Percentiles rank a stretch among this genome's conserved stretches.
These are phyloP conservation scores for Medicago lupulina DNA, from an alignment of 306 rosid species.

Conservation along the genomic window DNA sequence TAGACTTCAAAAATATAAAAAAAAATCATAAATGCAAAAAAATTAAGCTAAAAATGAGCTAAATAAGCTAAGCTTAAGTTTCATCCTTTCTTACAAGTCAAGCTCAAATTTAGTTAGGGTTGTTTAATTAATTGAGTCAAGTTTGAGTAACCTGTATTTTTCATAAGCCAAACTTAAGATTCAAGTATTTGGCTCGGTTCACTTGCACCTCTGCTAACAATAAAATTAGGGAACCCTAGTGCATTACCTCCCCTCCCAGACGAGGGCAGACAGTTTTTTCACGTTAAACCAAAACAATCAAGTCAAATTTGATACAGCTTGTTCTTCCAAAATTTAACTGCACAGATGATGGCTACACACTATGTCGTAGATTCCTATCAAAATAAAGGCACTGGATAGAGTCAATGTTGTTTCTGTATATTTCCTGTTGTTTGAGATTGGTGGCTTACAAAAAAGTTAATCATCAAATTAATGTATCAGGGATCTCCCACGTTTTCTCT, in stretches of 20 bases:
- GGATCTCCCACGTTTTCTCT: background rate
- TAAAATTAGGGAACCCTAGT: background rate
- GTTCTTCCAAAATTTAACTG: slow-evolving; percentile 17
- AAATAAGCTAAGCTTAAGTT: background rate
- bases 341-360: background rate
- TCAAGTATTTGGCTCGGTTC: background rate
- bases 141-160: slow-evolving; percentile 1
- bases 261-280: background rate
- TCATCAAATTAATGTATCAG: background rate
- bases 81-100: background rate
- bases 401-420: slow-evolving; percentile 10
- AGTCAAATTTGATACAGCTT: background rate
- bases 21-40: background rate
- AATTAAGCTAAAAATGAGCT: background rate
- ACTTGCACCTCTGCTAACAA: background rate
- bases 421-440: slow-evolving; percentile 30
- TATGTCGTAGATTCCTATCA: slow-evolving; percentile 2
- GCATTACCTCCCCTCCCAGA: background rate
- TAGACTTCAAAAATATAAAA: background rate
- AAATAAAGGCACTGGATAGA: slow-evolving; percentile 16
- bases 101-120: background rate
- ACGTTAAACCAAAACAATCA: background rate
- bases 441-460: slow-evolving; percentile 20
- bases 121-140: background rate
- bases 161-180: background rate